phyloP scores from a whole-genome alignment of 257 asterid species.

The Oldenlandia corymbosa region DNA sequence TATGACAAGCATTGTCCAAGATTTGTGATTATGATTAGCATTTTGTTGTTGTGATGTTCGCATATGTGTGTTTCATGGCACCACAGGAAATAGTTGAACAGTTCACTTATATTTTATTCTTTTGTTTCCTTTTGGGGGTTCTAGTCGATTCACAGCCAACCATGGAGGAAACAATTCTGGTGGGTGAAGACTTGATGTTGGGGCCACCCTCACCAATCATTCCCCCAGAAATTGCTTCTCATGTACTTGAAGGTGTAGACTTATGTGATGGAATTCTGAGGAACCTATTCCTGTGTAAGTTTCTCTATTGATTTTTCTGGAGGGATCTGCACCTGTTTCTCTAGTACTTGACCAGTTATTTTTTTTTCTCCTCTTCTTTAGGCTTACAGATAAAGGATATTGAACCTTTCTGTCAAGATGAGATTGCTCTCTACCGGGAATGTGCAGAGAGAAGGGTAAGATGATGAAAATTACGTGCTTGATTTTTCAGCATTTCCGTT shows the following conservation, averaged over 20 bases:
- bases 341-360: background rate
- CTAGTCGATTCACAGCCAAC: slow-evolving; percentile 80
- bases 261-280: slow-evolving; percentile 87
- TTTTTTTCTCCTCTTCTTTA: slow-evolving; percentile 5
- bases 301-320: slow-evolving; percentile 1
- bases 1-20: too few species aligned
- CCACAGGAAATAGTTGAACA: background rate
- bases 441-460: slow-evolving; percentile 50
- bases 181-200: slow-evolving; percentile 97
- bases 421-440: slow-evolving; percentile 37
- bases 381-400: slow-evolving; percentile 84
- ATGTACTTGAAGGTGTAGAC: slow-evolving; percentile 87
- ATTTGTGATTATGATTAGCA: too few species aligned
- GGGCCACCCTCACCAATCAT: slow-evolving; percentile 91
- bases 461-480: slow-evolving; percentile 17
- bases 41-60: background rate
- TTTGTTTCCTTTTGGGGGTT: slow-evolving; percentile 5
- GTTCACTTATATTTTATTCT: background rate
- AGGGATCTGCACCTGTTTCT: background rate
- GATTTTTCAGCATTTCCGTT: too few species aligned
- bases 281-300: slow-evolving; percentile 74
- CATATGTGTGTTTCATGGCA: background rate
- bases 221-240: slow-evolving; percentile 95
- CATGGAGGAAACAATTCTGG: slow-evolving; percentile 95
- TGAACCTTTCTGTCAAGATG: slow-evolving; percentile 71